Conservation (phyloP, 257 asterid genomes). For the Fraxinus quadrangulata region DNA sequence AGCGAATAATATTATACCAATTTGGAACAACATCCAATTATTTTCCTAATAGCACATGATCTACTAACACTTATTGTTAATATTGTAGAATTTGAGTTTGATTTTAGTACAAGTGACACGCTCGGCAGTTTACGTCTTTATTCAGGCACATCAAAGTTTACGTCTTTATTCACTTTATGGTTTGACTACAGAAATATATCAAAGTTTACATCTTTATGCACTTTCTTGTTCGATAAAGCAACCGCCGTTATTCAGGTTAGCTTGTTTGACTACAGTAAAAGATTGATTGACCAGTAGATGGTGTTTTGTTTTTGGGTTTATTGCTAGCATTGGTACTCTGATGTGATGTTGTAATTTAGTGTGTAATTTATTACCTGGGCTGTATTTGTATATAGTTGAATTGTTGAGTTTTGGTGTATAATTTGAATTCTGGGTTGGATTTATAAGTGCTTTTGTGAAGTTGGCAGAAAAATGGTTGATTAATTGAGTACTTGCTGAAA, state of each 20-base stretch:
- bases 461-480: background rate
- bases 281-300: slow-evolving; percentile 25
- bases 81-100: too few relatives aligned
- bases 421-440: slow-evolving; percentile 11
- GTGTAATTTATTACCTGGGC: slow-evolving; percentile 9
- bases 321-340: slow-evolving; percentile 7
- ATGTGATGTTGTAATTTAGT: slow-evolving; percentile 3
- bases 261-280: slow-evolving; percentile 41
- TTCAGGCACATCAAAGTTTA: too few relatives aligned
- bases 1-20: too few relatives aligned
- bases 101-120: too few relatives aligned
- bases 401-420: background rate
- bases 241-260: slow-evolving; percentile 52
- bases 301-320: background rate
- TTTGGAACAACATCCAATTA: too few relatives aligned
- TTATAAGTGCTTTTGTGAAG: slow-evolving; percentile 22
- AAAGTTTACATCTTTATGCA: background rate
- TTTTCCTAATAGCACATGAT: too few relatives aligned
- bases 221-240: slow-evolving; percentile 1
- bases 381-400: background rate
- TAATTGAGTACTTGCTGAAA: slow-evolving; percentile 17
- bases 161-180: too few relatives aligned
- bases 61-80: too few relatives aligned
- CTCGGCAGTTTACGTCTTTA: too few relatives aligned
- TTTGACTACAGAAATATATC: too few relatives aligned